Base-by-base conservation (phyloP, 306 rosid genomes). In the Cicer arietinum region DNA sequence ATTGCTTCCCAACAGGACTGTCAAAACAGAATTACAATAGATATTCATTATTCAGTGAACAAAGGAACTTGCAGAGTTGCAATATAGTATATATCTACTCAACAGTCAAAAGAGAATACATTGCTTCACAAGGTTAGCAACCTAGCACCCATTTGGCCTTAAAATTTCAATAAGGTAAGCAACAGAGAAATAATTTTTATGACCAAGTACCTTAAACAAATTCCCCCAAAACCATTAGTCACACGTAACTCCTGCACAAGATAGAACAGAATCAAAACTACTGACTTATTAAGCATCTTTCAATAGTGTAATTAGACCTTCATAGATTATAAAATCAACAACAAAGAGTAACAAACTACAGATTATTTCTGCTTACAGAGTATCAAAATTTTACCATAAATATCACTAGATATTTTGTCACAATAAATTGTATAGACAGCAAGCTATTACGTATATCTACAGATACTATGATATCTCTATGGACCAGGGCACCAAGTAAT, bases 201-300 rank as follows among this genome's bases (percentile, higher is more conserved):
- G 44, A 61, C 61, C 6, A 46, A 41, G 51, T 89, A 91, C 98
- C 97, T 94, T 83, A 94, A 82, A 74, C 85, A 90, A 84, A 94
- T 77, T 75, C 96, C 97, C 68, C 97, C 98, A 84, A 94, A 94
- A 57, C 98, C 98, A 85, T 78, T 90, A 82, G 59, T 94, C 69
- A 94, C 90, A 18, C 97, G 97, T 79, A 94, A 88, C 80, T 90
- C 98, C 97, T 94, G 97, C 86, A 91, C 16, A 69, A 74, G 77
- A 59, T 40, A 69, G 45, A 80, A 37, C 53, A 50, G 66, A 14
- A 76, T 87, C 79, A 89, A 76, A 48, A 63, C 12, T 7, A 50
- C 40, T 0, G 67, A 50, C 40, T 41, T 63, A 62, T 59, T 56
- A 73, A 77, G 50, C 76, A 75, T 40, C 50, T 76, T 69, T 80